Evolutionary conservation across 139 green algal genomes (phyloP), one percentile per base, ranked within the genome.

Genomic region (Volvox reticuliferus): DNA sequence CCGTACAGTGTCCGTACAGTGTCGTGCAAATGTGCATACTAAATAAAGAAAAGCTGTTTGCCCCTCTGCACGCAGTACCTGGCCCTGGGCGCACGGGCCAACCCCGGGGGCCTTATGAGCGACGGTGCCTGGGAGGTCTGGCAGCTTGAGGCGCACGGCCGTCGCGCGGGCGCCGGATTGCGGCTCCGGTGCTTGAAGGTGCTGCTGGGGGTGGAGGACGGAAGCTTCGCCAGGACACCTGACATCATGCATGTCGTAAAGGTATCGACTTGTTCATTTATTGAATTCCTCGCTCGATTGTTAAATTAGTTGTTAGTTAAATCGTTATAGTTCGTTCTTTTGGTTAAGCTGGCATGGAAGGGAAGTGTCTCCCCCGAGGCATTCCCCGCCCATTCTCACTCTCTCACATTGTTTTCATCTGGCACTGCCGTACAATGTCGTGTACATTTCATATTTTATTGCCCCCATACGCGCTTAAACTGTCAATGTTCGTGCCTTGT

Each of bases 41-140:
- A n/a, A n/a, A n/a, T n/a, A n/a, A n/a, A n/a, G n/a, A n/a, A 55
- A 55, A 55, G 44, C 5, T 55, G 44, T 55, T 9, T 55, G 44
- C 44, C 44, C 44, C 44, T 9, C 44, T 55, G 5, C 44, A 14
- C 44, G 50, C 87, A 91, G 91, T 91, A 89, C 67, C 32, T 92
- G 44, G 88, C 91, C 0, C 87, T 90, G 35, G 91, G 91, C 17
- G 91, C 88, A 77, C 88, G 86, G 3, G 22, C 89, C n/a, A 92
- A 92, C 30, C 88, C 88, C 12, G 91, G 62, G 26, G 91, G 76
- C 61, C 37, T 69, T 44, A 68, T 91, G 35, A 81, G 80, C 44
- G 81, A 88, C 89, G 69, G 86, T n/a, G 50, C 50, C 30, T 90
- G 86, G 86, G 86, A 90, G 37, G 86, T 90, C 44, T 90, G 86